Percentiles rank a stretch among this genome's conserved stretches.
Conservation (phyloP, 495 filamentous ascomycete species). For the Penicillium macrosclerotiorum region DNA sequence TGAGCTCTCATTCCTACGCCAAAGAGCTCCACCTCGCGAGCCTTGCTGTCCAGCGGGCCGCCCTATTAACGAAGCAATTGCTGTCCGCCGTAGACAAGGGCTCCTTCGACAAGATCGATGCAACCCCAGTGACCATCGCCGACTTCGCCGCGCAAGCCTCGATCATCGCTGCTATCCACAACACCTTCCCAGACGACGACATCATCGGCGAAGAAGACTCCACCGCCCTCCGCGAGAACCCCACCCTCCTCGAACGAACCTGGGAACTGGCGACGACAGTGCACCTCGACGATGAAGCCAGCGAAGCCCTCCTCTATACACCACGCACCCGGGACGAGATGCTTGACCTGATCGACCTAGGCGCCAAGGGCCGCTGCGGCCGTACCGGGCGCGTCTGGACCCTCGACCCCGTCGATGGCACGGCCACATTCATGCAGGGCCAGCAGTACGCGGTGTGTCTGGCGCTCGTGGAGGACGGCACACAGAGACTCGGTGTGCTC, state of each 20-base stretch:
- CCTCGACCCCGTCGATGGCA: constrained; percentile 72
- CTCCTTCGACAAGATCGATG: constrained; percentile 55
- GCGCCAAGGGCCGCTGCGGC: constrained; percentile 44
- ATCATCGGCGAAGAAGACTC: constrained; percentile 65
- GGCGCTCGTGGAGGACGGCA: constrained; percentile 48
- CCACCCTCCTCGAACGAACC: constrained; percentile 49
- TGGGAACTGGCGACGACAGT: constrained; percentile 46
- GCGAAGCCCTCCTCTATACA: constrained; percentile 35
- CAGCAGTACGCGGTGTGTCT: constrained; percentile 66
- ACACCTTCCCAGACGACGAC: constrained; percentile 53
- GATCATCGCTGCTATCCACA: constrained; percentile 53
- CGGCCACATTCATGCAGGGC: constrained; percentile 60
- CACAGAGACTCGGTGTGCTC: constrained; percentile 50
- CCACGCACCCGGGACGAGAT: constrained; percentile 53
- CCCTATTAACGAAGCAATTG: constrained; percentile 51
- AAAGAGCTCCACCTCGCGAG: constrained; percentile 50
- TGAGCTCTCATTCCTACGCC: constrained; percentile 31
- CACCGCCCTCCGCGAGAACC: constrained; percentile 49
- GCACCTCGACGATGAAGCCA: constrained; percentile 38
- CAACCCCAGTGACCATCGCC: constrained; percentile 63
- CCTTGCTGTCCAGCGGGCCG: constrained; percentile 53
- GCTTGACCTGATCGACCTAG: constrained; percentile 61
- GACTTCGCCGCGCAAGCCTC: constrained; percentile 67
- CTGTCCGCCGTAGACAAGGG: constrained; percentile 47
- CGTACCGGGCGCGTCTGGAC: constrained; percentile 54